Percentiles rank a stretch among this genome's conserved stretches.
These are phyloP conservation scores for Colletotrichum eleusines DNA, from an alignment of 2,329 filamentous ascomycete genomes.

Conservation along the genomic window DNA sequence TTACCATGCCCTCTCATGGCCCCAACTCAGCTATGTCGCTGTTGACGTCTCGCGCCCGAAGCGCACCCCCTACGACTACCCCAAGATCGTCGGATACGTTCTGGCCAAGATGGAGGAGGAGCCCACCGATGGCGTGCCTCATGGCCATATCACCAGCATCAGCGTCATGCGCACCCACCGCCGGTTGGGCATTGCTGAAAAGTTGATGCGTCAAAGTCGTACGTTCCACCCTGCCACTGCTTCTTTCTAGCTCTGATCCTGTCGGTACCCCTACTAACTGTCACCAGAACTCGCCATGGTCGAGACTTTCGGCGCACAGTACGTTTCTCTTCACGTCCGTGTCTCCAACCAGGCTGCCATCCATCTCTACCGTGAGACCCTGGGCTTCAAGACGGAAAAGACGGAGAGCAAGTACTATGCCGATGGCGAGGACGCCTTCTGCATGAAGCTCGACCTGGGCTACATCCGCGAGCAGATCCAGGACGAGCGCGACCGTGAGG, in stretches of 20 bases:
- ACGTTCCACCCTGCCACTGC: constrained; percentile 54
- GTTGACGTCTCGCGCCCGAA: constrained; percentile 88
- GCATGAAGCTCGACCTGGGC: constrained; percentile 89
- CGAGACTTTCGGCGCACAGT: constrained; percentile 89
- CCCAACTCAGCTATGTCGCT: constrained; percentile 95
- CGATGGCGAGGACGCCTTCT: constrained; percentile 95
- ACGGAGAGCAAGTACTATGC: constrained; percentile 94
- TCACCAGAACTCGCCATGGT: constrained; percentile 87
- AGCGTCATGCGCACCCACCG: constrained; percentile 97
- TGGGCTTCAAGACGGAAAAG: constrained; percentile 90
- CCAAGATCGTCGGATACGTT: constrained; percentile 99
- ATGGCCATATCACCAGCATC: constrained; percentile 95
- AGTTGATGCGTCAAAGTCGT: constrained; percentile 97
- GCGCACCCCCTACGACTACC: constrained; percentile 86
- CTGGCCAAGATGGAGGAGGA: constrained; percentile 99
- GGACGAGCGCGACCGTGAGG: constrained; percentile 55
- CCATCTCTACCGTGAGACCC: constrained; percentile 91
- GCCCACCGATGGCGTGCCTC: constrained; percentile 87
- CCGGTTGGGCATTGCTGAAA: constrained; percentile 91
- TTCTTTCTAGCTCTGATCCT: not conserved
- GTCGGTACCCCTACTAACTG: not conserved
- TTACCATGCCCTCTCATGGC: constrained; percentile 98
- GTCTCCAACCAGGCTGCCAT: constrained; percentile 93
- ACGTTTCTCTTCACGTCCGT: constrained; percentile 96
- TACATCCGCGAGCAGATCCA: constrained; percentile 65